Percentiles rank a stretch among this genome's conserved stretches.
phyloP scores from a whole-genome alignment of 495 filamentous ascomycete species.

The Penicillium bialowiezense region DNA sequence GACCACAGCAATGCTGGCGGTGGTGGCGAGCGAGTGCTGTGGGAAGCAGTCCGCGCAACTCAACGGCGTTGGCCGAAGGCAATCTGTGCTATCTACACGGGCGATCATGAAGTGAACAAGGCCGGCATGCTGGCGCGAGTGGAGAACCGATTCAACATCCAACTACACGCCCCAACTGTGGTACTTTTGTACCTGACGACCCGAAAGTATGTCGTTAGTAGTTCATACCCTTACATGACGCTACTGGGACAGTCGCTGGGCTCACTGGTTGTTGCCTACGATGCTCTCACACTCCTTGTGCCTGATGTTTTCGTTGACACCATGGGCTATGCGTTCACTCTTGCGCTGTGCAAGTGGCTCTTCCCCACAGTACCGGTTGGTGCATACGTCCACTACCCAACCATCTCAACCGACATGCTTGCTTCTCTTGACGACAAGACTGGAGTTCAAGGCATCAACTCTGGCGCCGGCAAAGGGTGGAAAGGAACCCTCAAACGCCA shows the following conservation, averaged over 20 bases:
- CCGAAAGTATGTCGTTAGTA: slow-evolving; percentile 76
- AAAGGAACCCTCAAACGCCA: slow-evolving; percentile 64
- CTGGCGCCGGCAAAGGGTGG: slow-evolving; percentile 68
- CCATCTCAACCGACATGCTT: slow-evolving; percentile 98
- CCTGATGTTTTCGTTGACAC: slow-evolving; percentile 96
- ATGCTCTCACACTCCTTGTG: slow-evolving; percentile 87
- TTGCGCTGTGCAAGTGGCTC: slow-evolving; percentile 76
- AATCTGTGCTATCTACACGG: slow-evolving; percentile 88
- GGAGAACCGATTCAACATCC: slow-evolving; percentile 88
- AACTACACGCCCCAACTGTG: slow-evolving; percentile 77
- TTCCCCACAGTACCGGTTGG: slow-evolving; percentile 80
- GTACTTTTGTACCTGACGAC: slow-evolving; percentile 87
- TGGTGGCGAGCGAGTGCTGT: slow-evolving; percentile 92
- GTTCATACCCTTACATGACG: slow-evolving; percentile 88
- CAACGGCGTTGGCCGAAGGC: slow-evolving; percentile 87
- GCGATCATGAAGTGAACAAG: slow-evolving; percentile 86
- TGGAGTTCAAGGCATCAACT: slow-evolving; percentile 75
- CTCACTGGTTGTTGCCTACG: slow-evolving; percentile 79
- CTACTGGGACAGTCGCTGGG: slow-evolving; percentile 91
- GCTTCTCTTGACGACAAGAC: slow-evolving; percentile 66
- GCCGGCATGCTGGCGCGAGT: slow-evolving; percentile 73
- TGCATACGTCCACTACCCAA: slow-evolving; percentile 97
- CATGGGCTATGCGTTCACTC: slow-evolving; percentile 93
- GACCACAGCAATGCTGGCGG: slow-evolving; percentile 81
- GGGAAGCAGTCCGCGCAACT: slow-evolving; percentile 90